Base-by-base conservation (phyloP, 225 moss, liverwort and hornwort species). In the Marchantia polymorpha region DNA sequence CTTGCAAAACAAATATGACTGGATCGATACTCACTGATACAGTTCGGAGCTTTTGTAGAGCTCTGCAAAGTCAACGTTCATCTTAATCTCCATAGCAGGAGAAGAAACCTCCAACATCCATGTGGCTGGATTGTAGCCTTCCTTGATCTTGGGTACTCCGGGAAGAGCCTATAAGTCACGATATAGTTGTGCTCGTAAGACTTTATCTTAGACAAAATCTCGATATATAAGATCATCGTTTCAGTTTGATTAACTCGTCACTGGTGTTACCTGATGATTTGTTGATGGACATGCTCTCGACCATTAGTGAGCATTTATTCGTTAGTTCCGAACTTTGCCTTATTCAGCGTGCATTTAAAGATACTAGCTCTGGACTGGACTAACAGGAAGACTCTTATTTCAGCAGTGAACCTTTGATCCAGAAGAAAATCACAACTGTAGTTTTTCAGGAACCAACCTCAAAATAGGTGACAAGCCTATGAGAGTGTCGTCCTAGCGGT, bases 41-140 rank as follows among this genome's bases (percentile, higher is more conserved):
- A 96, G 84, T 27, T 85, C 17, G 0, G 95, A 92, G 31, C 73
- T 71, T 69, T 77, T 67, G 69, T 92, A 96, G 67, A 92, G 56
- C 6, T 92, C 92, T 16, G 95, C 93, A 51, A 96, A 96, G 77
- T 96, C 93, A 4, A 92, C 87, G 15, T 81, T 79, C 59, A 96
- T 81, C 70, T 82, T 90, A 11, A 64, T 82, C 73, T 96, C 95
- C 67, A 81, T 78, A 22, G 83, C 81, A 52, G 81, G 47, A 29
- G 95, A 75, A 56, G 86, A 90, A 63, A 95, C 85, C 81, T 95
- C 95, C 72, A 95, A 77, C 95, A 95, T 95, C 95, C 93, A 96
- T 0, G 95, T 91, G 0, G 95, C 95, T 71, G 95, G 95, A 81
- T 96, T 96, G 79, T 88, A 83, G 19, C 95, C 95, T 19, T 93